Base-by-base conservation (phyloP, 2,329 filamentous ascomycete species). In the Lachnellula occidentalis region DNA sequence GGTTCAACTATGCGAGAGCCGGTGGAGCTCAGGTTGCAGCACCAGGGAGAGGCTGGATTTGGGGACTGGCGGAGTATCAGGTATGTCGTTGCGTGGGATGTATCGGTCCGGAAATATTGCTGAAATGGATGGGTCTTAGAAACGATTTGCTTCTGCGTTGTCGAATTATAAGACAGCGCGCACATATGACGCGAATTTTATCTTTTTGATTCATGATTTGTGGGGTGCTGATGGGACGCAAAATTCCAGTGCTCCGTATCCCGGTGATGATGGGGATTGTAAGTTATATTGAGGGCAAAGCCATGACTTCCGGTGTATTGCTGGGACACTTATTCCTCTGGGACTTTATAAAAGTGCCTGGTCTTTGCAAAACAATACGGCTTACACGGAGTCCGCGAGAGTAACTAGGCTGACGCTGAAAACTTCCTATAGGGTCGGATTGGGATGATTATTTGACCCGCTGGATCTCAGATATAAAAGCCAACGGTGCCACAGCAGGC, bases 171-270 rank as follows among this genome's bases (percentile, higher is more conserved):
- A 65, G 2, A 76, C 73, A 1, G 67, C 72, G 1, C 69, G 72
- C 39, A 69, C 75, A 45, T 70, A 75, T 22, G 71, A 68, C 5
- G 76, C 69, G 4, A 59, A 66, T 5, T 78, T 78, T 43, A 75
- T 76, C 46, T 63, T 77, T n/a, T 66, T 78, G 1, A 68, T 72
- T 0, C 74, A 75, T 52, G 76, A 77, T 50, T 56, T 75, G 4
- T 79, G 76, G 76, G 76, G 76, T 7, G 72, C 75, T 0, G 75
- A 79, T 58, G 70, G 72, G n/a, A 63, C 68, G 5, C 72, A 74
- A 24, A 64, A 66, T 1, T 69, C 69, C 1, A 64, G 67, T 0
- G 66, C 69, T 24, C 57, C 60, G 0, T 78, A 71, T 50, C 78
- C 78, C 1, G 78, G 78, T 3, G 77, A 80, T 55, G 69, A 77